Evolutionary conservation across 176 grass and related monocot genomes (phyloP).

Genomic region (Saccharum officinarum): DNA sequence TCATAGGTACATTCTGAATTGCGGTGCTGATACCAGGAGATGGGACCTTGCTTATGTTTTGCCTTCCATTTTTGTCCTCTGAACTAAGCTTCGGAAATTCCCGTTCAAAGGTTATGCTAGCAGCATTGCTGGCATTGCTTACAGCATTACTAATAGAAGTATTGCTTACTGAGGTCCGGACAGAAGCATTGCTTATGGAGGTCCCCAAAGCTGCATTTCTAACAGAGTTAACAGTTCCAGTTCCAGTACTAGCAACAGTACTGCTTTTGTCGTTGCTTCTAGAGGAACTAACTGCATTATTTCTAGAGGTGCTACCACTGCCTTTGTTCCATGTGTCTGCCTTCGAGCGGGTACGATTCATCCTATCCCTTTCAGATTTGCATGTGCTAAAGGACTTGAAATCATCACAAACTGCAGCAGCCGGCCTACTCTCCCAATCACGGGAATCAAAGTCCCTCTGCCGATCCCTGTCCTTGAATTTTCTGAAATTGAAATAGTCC

Average conservation of each 20-base stretch:
- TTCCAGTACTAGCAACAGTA: not conserved
- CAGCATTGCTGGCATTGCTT: conserved; percentile 41
- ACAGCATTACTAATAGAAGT: not conserved
- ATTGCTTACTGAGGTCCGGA: not conserved
- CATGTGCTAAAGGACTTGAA: conserved; percentile 47
- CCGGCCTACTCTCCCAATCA: conserved; percentile 52
- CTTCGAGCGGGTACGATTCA: conserved; percentile 40
- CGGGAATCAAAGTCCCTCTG: conserved; percentile 51
- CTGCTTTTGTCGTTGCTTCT: not conserved
- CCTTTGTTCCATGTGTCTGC: conserved; percentile 51
- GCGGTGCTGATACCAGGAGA: conserved; percentile 54
- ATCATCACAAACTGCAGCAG: conserved; percentile 39
- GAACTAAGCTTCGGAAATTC: conserved; percentile 67
- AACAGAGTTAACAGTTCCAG: not conserved
- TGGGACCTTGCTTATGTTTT: conserved; percentile 44
- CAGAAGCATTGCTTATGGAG: not conserved
- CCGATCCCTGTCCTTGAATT: conserved; percentile 50
- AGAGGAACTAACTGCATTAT: conserved; percentile 21
- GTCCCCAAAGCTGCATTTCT: not conserved
- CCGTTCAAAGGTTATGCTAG: conserved; percentile 49
- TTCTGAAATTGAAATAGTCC: conserved; percentile 63
- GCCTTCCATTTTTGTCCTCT: conserved; percentile 50
- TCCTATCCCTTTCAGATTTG: conserved; percentile 57
- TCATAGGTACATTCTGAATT: conserved; percentile 52
- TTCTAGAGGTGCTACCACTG: conserved; percentile 38